Base-by-base conservation (phyloP, 768 basidiomycete genomes). In the Amanita subjunquillea region DNA sequence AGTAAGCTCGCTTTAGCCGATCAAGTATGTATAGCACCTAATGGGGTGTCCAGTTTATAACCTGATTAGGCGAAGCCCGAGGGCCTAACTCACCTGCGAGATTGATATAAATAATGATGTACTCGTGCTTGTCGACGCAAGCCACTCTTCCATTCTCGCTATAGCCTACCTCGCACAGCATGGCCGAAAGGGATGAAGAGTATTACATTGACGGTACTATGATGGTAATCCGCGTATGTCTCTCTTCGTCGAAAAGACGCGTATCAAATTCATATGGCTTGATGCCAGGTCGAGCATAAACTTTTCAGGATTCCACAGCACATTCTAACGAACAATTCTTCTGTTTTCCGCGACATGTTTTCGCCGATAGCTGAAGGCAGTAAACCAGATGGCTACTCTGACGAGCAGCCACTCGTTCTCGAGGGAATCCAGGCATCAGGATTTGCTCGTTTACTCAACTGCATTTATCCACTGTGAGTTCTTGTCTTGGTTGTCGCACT, bases 401-500 rank as follows among this genome's bases (percentile, higher is more conserved):
- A 48, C 34, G 45, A 37, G 38, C 34, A 20, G 6, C 45, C 53
- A 4, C 5, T 54, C 7, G 15, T 46, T 20, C 47, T 54, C 4
- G 45, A 48, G 6, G 46, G 53, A 9, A 40, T 54, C 27, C 25
- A 47, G 20, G 29, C 23, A 12, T n/a, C 12, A 23, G 53, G 47
- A 9, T 54, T 54, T 40, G 37, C 54, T 12, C 41, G 43, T 6
- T 56, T 62, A 10, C 48, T 62, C 7, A 45, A 48, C 32, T 48
- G 59, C 13, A 39, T 67, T 25, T 63, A 57, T 48, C 68, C 66
- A 22, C 17, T 23, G 48, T 49, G 8, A 39, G 46, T 9, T 30
- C n/a, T 5, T 36, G 13, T 2, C 8, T 34, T 12, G 32, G 3
- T 34, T 3, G n/a, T 39, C 15, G 5, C 38, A n/a, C 13, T 9